phyloP scores from a whole-genome alignment of 768 basidiomycete species.

The Lentinula detonsa region DNA sequence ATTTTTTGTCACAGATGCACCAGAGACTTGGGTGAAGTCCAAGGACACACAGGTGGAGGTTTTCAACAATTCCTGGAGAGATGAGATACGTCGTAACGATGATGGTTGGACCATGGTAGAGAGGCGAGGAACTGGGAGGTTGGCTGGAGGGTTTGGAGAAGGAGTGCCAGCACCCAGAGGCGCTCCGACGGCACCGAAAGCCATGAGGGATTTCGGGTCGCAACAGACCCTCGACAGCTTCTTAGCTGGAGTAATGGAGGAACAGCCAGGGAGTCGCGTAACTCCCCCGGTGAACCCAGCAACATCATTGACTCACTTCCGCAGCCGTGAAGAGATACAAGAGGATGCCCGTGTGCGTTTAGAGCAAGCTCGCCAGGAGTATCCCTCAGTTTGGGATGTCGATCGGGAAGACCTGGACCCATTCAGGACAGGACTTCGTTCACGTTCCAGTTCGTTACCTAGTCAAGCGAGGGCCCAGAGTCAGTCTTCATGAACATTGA shows the following conservation, averaged over 20 bases:
- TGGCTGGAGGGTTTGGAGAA: background rate
- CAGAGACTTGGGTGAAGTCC: background rate
- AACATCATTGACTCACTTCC: no score
- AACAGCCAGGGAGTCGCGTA: no score
- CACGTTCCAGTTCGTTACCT: background rate
- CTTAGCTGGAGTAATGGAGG: no score
- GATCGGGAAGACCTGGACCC: no score
- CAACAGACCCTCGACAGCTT: background rate
- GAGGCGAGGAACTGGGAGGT: background rate
- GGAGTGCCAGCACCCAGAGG: background rate
- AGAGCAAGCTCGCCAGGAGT: no score
- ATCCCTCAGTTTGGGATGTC: no score
- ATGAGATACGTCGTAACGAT: no score
- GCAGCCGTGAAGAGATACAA: no score
- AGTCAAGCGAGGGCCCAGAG: no score
- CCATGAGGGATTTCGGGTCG: background rate
- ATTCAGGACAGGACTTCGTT: background rate
- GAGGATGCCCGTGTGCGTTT: no score
- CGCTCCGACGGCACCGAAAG: background rate
- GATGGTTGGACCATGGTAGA: background rate
- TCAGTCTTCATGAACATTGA: background rate
- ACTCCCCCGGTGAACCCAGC: no score
- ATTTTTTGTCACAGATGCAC: slow-evolving; percentile 8
- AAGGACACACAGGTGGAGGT: background rate
- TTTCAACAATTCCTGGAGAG: background rate